Percentiles rank a stretch among this genome's conserved stretches.
These are phyloP conservation scores for Filobasidium uniguttulatum DNA, from an alignment of 1,284 basidiomycete species.

Conservation along the genomic window DNA sequence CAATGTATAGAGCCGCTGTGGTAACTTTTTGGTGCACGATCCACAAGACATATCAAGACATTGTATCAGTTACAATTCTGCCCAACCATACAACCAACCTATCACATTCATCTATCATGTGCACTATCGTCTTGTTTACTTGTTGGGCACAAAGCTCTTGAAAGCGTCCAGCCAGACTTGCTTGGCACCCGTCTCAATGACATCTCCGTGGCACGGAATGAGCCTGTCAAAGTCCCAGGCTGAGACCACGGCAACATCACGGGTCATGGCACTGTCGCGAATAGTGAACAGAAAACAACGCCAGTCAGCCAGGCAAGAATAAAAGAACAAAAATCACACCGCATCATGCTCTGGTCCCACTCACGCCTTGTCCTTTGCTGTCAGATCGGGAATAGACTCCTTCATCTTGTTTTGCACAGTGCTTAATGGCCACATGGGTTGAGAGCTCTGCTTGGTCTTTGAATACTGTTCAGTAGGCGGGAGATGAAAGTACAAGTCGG, in stretches of 20 bases:
- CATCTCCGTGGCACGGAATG: conserved; percentile 81
- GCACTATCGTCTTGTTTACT: background rate
- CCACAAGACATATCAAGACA: too few species aligned
- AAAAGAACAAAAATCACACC: too few species aligned
- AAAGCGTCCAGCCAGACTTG: conserved; percentile 48
- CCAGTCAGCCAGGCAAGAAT: background rate
- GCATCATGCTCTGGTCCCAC: conserved; percentile 23
- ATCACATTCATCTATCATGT: background rate
- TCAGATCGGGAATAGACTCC: conserved; percentile 41
- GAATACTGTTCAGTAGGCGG: conserved; percentile 65
- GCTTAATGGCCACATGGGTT: conserved; percentile 39
- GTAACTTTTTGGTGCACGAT: too few species aligned
- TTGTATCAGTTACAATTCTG: background rate
- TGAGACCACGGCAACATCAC: conserved; percentile 55
- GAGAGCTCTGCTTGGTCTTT: conserved; percentile 44
- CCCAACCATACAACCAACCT: background rate
- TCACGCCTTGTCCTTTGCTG: conserved; percentile 51
- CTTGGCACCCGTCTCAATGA: conserved; percentile 62
- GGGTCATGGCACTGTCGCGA: conserved; percentile 51
- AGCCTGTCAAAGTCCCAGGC: conserved; percentile 78
- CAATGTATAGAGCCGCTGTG: too few species aligned
- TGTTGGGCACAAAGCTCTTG: conserved; percentile 21
- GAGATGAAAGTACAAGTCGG: conserved; percentile 81
- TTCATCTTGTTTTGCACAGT: conserved; percentile 36
- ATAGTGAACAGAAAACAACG: background rate